Evolutionary conservation across 768 basidiomycete species (phyloP).

Genomic region (Baorangia bicolor): DNA sequence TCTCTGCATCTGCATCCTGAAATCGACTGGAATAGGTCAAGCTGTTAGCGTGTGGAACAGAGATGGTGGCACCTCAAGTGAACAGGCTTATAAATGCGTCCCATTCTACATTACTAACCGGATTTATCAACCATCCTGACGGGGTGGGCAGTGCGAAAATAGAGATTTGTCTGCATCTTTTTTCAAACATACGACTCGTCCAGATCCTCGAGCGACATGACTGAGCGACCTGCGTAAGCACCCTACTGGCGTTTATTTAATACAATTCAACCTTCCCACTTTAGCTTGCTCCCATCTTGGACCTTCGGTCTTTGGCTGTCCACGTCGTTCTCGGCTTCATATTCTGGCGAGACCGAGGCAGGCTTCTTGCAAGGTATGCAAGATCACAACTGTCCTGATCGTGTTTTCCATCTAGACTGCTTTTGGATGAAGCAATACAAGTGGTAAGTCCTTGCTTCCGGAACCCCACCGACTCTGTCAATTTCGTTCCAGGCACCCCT

Average conservation of each 20-base stretch:
- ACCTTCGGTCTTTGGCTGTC: slow-evolving; percentile 78
- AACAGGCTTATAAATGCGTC: slow-evolving; percentile 66
- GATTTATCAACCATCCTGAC: slow-evolving; percentile 70
- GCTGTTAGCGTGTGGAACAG: slow-evolving; percentile 71
- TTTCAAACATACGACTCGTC: not conserved
- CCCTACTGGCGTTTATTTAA: not conserved
- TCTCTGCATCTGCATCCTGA: slow-evolving; percentile 19
- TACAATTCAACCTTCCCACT: slow-evolving; percentile 3
- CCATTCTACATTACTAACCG: slow-evolving; percentile 70
- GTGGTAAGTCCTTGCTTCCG: slow-evolving; percentile 40
- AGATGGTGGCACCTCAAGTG: slow-evolving; percentile 72
- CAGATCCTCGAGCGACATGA: slow-evolving; percentile 22
- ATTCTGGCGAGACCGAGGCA: slow-evolving; percentile 68
- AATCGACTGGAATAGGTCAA: slow-evolving; percentile 41
- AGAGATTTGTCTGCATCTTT: not conserved
- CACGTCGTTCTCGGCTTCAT: slow-evolving; percentile 73
- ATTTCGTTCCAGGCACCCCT: slow-evolving; percentile 55
- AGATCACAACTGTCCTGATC: slow-evolving; percentile 57
- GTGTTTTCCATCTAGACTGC: slow-evolving; percentile 75
- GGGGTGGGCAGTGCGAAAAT: slow-evolving; percentile 70
- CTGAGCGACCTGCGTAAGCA: slow-evolving; percentile 18
- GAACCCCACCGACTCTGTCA: not conserved
- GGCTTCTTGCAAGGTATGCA: slow-evolving; percentile 72
- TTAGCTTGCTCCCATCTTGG: slow-evolving; percentile 66
- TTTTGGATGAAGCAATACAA: slow-evolving; percentile 77